These are phyloP conservation scores for Solanum virginianum DNA, from an alignment of 257 asterid genomes.

Conservation along the genomic window DNA sequence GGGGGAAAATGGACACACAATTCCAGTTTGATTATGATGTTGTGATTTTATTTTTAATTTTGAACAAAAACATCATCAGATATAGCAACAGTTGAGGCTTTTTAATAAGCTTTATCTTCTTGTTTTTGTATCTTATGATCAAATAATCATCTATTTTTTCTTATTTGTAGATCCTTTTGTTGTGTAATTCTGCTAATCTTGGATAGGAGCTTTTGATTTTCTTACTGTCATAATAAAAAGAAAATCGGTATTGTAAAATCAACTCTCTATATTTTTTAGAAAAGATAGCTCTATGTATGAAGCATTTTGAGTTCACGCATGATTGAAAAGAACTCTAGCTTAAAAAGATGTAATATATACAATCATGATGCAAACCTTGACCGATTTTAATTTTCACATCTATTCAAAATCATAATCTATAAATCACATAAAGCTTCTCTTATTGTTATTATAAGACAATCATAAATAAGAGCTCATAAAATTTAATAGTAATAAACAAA, in stretches of 20 bases:
- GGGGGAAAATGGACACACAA: conserved; percentile 8
- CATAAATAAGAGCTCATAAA: no score
- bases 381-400: no score
- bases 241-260: neutral
- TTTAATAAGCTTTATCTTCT: neutral
- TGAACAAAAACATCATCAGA: neutral
- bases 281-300: no score
- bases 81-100: neutral
- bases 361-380: no score
- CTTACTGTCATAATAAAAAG: neutral
- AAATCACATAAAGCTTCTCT: no score
- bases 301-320: no score
- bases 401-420: no score
- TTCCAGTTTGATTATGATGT: conserved; percentile 9
- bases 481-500: no score
- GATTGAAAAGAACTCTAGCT: no score
- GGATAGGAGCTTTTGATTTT: neutral
- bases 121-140: neutral
- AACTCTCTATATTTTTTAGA: neutral
- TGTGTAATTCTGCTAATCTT: neutral
- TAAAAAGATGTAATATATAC: no score
- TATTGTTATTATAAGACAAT: no score
- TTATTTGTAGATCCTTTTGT: neutral
- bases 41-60: neutral
- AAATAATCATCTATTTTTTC: neutral